Percentiles rank a stretch among this genome's conserved stretches.
Evolutionary conservation across 2,329 filamentous ascomycete species (phyloP).

Genomic region (Xylaria sp.): DNA sequence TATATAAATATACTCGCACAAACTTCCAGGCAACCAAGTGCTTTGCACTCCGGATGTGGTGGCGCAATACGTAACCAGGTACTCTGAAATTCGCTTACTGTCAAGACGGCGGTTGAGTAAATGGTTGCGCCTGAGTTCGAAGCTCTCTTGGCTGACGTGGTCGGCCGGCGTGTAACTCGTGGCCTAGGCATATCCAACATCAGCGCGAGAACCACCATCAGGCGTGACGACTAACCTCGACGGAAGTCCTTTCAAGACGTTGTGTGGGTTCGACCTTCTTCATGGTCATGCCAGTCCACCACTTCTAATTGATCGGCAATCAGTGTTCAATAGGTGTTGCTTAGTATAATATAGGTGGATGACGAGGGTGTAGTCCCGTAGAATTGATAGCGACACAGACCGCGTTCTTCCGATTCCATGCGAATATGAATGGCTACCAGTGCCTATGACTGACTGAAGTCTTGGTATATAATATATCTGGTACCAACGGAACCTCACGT

Average conservation of each 20-base stretch:
- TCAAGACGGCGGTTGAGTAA: conserved; percentile 35
- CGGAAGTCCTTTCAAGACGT: conserved; percentile 11
- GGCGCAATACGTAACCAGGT: no score
- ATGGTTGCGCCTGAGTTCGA: conserved; percentile 24
- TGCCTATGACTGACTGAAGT: no score
- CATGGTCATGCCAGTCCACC: conserved; percentile 3
- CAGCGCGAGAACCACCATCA: neutral
- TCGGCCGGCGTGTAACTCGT: neutral
- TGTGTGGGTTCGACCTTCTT: conserved; percentile 19
- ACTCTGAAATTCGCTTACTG: no score
- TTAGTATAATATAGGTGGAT: neutral
- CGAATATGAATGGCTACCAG: neutral
- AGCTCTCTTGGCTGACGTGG: conserved; percentile 11
- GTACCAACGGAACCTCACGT: no score
- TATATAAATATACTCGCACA: no score
- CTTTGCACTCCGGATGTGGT: no score
- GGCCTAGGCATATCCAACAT: conserved; percentile 4
- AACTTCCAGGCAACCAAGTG: no score
- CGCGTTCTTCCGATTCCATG: neutral
- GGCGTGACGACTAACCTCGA: conserved; percentile 8
- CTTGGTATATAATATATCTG: no score
- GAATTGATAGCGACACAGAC: no score
- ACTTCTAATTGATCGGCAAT: no score
- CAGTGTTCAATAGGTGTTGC: neutral
- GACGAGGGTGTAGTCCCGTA: no score